phyloP scores from a whole-genome alignment of 495 filamentous ascomycete genomes.

The Penicillium turbatum region DNA sequence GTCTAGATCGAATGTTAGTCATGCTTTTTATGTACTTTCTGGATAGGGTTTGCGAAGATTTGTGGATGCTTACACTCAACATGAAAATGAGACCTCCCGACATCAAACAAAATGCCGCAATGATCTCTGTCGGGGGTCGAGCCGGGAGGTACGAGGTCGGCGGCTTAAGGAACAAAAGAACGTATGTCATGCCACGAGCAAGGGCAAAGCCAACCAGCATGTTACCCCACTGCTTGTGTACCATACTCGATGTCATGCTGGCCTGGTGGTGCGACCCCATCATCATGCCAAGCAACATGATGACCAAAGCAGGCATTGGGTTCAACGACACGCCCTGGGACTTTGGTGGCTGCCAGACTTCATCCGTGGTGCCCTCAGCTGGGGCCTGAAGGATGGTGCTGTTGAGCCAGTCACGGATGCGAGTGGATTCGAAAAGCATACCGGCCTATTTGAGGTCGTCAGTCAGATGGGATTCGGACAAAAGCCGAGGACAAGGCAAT shows the following conservation, averaged over 20 bases:
- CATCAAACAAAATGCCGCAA: constrained; percentile 82
- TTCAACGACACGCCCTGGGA: constrained; percentile 78
- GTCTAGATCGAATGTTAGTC: constrained; percentile 38
- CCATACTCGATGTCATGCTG: constrained; percentile 81
- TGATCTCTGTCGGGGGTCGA: constrained; percentile 84
- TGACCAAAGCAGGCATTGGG: constrained; percentile 81
- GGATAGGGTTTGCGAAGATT: not conserved
- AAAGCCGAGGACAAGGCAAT: not conserved
- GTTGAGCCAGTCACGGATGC: constrained; percentile 68
- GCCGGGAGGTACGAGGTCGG: constrained; percentile 78
- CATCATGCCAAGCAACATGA: constrained; percentile 83
- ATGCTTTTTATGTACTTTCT: not conserved
- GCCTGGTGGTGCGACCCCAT: constrained; percentile 90
- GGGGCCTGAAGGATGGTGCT: constrained; percentile 47
- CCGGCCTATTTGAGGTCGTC: constrained; percentile 52
- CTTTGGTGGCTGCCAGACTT: constrained; percentile 53
- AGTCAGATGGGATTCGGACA: not conserved
- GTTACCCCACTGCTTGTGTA: constrained; percentile 92
- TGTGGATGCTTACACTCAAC: constrained; percentile 63
- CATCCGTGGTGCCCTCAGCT: constrained; percentile 42
- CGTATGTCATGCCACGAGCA: constrained; percentile 74
- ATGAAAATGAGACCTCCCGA: constrained; percentile 90
- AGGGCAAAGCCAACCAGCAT: constrained; percentile 78
- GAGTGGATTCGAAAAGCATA: constrained; percentile 85
- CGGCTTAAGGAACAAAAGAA: constrained; percentile 75